Evolutionary conservation across 805 yeast genomes (phyloP).

Genomic region (Hanseniaspora meyeri): DNA sequence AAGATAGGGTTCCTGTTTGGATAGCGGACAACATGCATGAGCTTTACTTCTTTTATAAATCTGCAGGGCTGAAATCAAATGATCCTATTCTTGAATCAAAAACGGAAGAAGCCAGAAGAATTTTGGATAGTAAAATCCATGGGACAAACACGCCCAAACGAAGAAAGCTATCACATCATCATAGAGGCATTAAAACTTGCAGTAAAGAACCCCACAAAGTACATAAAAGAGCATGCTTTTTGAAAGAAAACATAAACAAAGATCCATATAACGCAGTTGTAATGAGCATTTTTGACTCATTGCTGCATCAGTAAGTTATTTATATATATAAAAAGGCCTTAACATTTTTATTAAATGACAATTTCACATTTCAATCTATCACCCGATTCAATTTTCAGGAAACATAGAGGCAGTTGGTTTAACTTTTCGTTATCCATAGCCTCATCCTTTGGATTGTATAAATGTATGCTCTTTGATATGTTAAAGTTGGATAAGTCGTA

Average conservation of each 20-base stretch:
- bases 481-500: conserved; percentile 20
- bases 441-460: conserved; percentile 28
- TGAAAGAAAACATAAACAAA: not conserved
- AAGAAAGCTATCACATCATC: not conserved
- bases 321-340: too few species aligned
- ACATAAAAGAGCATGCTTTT: not conserved
- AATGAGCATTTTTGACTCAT: not conserved
- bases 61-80: not conserved
- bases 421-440: conserved; percentile 21
- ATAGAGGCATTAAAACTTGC: not conserved
- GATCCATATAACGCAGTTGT: not conserved
- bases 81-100: not conserved
- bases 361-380: conserved; percentile 31
- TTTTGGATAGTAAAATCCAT: not conserved
- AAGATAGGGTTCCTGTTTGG: not conserved
- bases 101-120: not conserved
- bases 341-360: conserved; percentile 17
- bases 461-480: conserved; percentile 27
- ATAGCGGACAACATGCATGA: not conserved
- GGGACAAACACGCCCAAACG: not conserved
- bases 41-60: not conserved
- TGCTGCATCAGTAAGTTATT: not conserved
- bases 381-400: conserved; percentile 44
- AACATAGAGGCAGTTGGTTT: conserved; percentile 39
- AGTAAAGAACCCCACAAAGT: not conserved